phyloP scores from a whole-genome alignment of 306 rosid species.

The Casuarina glauca region DNA sequence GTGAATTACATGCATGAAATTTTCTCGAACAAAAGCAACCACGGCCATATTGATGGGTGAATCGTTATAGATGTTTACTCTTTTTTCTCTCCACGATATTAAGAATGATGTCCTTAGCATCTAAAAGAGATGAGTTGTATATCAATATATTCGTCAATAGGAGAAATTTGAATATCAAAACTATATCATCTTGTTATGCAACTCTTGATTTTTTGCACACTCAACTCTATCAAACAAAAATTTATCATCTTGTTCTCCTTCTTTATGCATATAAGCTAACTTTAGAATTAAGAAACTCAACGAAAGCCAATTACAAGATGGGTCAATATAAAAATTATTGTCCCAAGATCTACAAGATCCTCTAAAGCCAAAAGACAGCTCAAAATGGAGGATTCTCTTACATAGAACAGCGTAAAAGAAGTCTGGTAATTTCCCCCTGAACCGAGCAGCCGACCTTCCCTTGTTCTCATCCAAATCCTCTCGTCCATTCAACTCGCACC shows the following conservation, averaged over 20 bases:
- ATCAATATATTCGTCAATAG: no score
- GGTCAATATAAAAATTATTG: not conserved
- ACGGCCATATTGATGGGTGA: not conserved
- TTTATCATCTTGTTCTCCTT: no score
- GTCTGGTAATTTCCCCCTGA: slow-evolving; percentile 7
- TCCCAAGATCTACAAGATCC: not conserved
- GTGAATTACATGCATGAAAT: not conserved
- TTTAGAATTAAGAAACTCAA: not conserved
- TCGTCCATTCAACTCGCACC: not conserved
- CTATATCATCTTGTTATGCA: no score
- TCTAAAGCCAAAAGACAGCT: not conserved
- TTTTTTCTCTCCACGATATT: no score
- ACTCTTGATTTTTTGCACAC: no score
- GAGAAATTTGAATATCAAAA: no score
- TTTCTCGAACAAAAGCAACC: not conserved
- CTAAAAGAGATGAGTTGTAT: no score
- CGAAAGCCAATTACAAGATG: not conserved
- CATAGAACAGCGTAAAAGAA: not conserved
- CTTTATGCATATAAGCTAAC: not conserved
- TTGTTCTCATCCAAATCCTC: not conserved
- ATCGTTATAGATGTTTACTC: no score
- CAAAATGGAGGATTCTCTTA: not conserved
- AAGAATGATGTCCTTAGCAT: no score
- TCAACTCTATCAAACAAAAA: no score
- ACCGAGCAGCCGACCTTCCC: not conserved